Base-by-base conservation (phyloP, 1,284 basidiomycete species). In the Calocybe gambosa region DNA sequence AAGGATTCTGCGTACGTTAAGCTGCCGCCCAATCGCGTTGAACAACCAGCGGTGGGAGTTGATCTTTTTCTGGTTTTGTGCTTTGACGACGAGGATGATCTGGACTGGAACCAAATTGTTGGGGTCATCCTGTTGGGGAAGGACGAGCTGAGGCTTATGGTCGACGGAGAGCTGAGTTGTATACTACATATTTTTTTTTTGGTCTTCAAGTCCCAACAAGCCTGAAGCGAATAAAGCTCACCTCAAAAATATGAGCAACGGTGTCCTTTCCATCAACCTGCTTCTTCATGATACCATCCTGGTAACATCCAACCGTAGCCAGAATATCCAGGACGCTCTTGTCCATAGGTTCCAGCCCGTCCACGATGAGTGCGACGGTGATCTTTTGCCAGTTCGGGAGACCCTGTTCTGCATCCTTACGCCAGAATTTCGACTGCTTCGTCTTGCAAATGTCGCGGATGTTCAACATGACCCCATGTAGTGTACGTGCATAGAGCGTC, bases 361-460 rank as follows among this genome's bases (percentile, higher is more conserved):
- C 95, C 49, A 94, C 85, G 56, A 99, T 87, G 46, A 89, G 77
- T 16, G 92, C 90, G 6, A 98, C 94, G 2, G 82, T 83, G 59
- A 99, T 96, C 57, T 82, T 84, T 64, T 97, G 90, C 95, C 95
- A 98, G 19, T 77, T 87, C 23, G 91, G 89, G 44, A 79, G 70
- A 40, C 91, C 94, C 56, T 92, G 89, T 66, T 97, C 93, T 0
- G 89, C 82, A 45, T 76, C 77, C 45, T 80, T 76, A 43, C 86
- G 78, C 93, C 85, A 97, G 72, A 91, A 98, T 62, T 93, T 94
- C 49, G 92, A 94, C 59, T 85, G 82, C 65, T 94, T 94, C 41
- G 91, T 93, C 71, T 92, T 94, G 80, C 93, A 96, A 56, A 98
- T 97, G 61, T 98, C 94, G 54, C 94, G 89, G 55, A 99, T 95